Percentiles rank a stretch among this genome's conserved stretches.
phyloP scores from a whole-genome alignment of 2,329 filamentous ascomycete species.

The Seiridium unicorne region DNA sequence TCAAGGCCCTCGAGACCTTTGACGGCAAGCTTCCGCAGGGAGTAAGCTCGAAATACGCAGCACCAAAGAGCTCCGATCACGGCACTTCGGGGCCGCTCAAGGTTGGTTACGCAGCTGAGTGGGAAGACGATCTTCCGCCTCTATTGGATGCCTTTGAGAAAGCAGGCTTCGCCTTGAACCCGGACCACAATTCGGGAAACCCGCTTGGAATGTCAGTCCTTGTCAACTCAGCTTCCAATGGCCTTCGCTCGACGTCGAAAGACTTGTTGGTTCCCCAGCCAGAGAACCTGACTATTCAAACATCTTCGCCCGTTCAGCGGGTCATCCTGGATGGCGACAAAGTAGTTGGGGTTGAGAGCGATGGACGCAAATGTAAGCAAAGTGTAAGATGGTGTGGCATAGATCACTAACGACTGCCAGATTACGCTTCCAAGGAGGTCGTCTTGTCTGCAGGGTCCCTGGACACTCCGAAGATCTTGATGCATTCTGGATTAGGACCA shows the following conservation, averaged over 20 bases:
- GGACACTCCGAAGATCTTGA: constrained; percentile 40
- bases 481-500: constrained; percentile 44
- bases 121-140: constrained; percentile 45
- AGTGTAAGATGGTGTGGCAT: constrained; percentile 26
- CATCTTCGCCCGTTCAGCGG: constrained; percentile 44
- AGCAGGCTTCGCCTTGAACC: constrained; percentile 47
- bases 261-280: constrained; percentile 45
- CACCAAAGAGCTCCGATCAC: constrained; percentile 44
- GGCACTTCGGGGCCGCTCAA: constrained; percentile 46
- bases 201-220: constrained; percentile 53
- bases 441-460: constrained; percentile 41
- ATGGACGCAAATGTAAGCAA: constrained; percentile 38
- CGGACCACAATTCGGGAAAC: constrained; percentile 57
- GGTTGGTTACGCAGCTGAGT: constrained; percentile 45
- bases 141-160: constrained; percentile 47
- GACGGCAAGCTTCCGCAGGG: constrained; percentile 36
- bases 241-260: constrained; percentile 46
- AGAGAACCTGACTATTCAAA: constrained; percentile 52
- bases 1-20: constrained; percentile 54
- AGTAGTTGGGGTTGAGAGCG: constrained; percentile 41
- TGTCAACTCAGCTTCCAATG: constrained; percentile 48
- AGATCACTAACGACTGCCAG: constrained; percentile 7
- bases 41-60: constrained; percentile 44
- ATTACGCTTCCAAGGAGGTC: constrained; percentile 37
- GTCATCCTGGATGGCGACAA: constrained; percentile 44